Evolutionary conservation across 176 grass and related monocot species (phyloP).

Genomic region (Chloris gayana): DNA sequence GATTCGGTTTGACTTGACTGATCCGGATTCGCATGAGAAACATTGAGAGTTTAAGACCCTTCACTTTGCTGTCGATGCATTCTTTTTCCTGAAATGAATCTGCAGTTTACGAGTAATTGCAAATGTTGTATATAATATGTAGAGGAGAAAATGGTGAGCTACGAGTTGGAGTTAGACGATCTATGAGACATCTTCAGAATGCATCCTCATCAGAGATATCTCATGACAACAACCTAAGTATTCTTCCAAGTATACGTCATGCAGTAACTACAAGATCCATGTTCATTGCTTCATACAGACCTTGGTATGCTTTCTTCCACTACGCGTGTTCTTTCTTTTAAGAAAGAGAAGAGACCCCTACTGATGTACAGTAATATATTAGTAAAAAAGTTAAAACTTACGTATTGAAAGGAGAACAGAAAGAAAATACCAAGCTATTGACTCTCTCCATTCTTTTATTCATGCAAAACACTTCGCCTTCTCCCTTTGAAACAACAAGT

Average conservation of each 20-base stretch:
- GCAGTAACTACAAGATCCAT: constrained; percentile 14
- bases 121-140: neutral
- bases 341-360: no score
- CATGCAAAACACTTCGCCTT: no score
- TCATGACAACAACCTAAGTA: no score
- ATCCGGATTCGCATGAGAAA: neutral
- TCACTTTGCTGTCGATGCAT: neutral
- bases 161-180: neutral
- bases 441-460: no score
- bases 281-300: constrained; percentile 1
- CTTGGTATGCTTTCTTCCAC: neutral
- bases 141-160: neutral
- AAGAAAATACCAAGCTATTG: no score
- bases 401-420: no score
- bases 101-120: neutral
- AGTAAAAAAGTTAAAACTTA: no score
- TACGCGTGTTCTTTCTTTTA: neutral
- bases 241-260: constrained; percentile 14
- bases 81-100: neutral
- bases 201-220: neutral
- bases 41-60: neutral
- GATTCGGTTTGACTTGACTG: neutral
- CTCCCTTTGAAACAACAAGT: no score
- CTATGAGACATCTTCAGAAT: neutral
- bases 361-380: no score